Conservation (phyloP, 2,329 filamentous ascomycete genomes). For the Teratosphaeria viscida region DNA sequence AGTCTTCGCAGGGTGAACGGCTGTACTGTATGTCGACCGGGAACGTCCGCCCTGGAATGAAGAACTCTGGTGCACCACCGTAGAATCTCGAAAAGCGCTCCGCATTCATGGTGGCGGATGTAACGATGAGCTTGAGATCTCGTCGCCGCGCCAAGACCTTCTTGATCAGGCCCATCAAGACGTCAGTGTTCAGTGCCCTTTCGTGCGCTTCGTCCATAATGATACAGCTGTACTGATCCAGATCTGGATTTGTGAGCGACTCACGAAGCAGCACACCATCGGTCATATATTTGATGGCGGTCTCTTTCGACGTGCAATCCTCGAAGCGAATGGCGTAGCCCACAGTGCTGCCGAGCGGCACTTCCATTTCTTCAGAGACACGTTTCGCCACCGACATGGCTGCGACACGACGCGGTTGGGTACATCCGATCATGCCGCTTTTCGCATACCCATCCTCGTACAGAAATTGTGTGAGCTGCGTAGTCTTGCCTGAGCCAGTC, state of each 20-base stretch:
- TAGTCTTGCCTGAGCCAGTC: conserved; percentile 95
- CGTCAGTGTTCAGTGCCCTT: conserved; percentile 89
- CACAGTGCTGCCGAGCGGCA: conserved; percentile 73
- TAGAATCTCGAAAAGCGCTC: conserved; percentile 83
- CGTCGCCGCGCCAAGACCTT: conserved; percentile 83
- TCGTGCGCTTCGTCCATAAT: conserved; percentile 99
- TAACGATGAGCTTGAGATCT: conserved; percentile 93
- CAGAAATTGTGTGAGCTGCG: conserved; percentile 90
- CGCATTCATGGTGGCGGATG: conserved; percentile 96
- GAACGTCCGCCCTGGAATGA: conserved; percentile 91
- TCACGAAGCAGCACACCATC: conserved; percentile 91
- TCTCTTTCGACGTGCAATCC: conserved; percentile 93
- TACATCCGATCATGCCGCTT: conserved; percentile 85
- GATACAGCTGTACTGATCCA: conserved; percentile 94
- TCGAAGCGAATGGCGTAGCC: conserved; percentile 98
- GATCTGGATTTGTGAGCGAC: conserved; percentile 80
- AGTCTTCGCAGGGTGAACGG: conserved; percentile 89
- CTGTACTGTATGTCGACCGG: conserved; percentile 96
- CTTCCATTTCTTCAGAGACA: conserved; percentile 97
- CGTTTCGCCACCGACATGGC: conserved; percentile 99
- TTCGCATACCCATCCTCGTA: conserved; percentile 90
- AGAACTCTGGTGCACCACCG: conserved; percentile 89
- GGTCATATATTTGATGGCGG: conserved; percentile 97
- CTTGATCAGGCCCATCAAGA: conserved; percentile 94
- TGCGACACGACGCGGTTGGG: conserved; percentile 88